Base-by-base conservation (phyloP, 192 early-diverging fungal species). In the Phycomyces nitens region DNA sequence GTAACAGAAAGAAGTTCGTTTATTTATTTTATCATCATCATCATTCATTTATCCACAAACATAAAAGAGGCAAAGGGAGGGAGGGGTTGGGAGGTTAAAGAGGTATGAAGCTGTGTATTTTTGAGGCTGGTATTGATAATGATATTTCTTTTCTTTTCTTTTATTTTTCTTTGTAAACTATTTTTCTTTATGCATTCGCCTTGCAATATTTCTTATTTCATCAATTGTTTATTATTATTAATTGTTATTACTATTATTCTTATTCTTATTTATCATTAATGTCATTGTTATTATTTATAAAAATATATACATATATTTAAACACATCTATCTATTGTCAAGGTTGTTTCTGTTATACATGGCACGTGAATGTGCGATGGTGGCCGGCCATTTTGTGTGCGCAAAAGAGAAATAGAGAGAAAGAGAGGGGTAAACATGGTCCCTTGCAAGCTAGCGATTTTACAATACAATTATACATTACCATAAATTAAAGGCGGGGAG, bases 341-440 rank as follows among this genome's bases (percentile, higher is more conserved):
- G 42, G 24, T 34, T 55, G 5, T 24, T 11, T 55, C 16, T 55
- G 24, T 27, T 55, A 29, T 55, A 24, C 20, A 50, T 16, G 16
- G 21, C 16, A 50, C 21, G 49, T 16, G 49, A 50, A 20, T 50
- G 15, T 50, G 49, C 49, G 21, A 50, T 15, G 5, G 6, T 20
- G 49, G 6, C 21, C 16, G n/a, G 21, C 49, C n/a, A n/a, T n/a
- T n/a, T n/a, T n/a, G n/a, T n/a, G 14, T 21, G 38, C 3, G 34
- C 12, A 56, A 34, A 23, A 55, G 23, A 24, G 29, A 38, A 20
- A 56, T 5, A 26, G 29, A 14, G 12, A 56, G 34, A 47, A 18
- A 47, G 44, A 47, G 44, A 47, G 11, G 26, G 47, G 26, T 18
- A 14, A 62, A 39, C 60, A 62, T 50, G 60, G 60, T 62, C 60